Evolutionary conservation across 768 basidiomycete genomes (phyloP), one percentile per base, ranked within the genome.

Genomic region (Pholiota molesta): DNA sequence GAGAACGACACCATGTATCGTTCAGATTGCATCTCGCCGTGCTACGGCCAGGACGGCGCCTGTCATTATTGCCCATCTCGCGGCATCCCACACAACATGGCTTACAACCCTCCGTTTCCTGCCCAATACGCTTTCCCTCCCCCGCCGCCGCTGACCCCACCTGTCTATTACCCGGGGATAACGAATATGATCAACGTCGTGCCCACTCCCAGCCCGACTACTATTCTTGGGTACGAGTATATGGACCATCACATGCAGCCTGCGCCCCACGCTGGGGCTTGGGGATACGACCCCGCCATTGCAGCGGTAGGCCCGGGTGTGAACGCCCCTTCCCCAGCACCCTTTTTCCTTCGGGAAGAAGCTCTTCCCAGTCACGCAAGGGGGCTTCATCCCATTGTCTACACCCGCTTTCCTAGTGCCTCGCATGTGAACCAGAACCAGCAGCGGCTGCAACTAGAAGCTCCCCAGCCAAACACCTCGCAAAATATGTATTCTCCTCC

Each of bases 21-120:
- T 19, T 51, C 62, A 10, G 40, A 63, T 39, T 59, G 59, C 23
- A 56, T 52, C 14, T 61, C 64, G 2, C 57, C 58, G 19, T 64
- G 64, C 23, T 67, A 69, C 45, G 62, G 57, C 29, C 65, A 66
- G 4, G 69, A 69, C 33, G 66, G 66, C 5, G 31, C 42, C 16
- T 72, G 71, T 31, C 56, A 57, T 3, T 77, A 77, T 58, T 77
- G 72, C 57, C 77, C 77, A 5, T 74, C 74, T 6, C 66, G 73
- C 11, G 67, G 68, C 29, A 49, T 54, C 9, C 39, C 45, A n/a
- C 44, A 53, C 16, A 19, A 49, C 44, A 26, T 64, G 14, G 45
- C 42, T 28, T 58, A 45, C 59, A 55, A 28, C 55, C 33, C 62
- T 45, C 35, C 54, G 39, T 59, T 37, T 28, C 33, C 42, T 4